These are phyloP conservation scores for Linderniella brevidens DNA, from an alignment of 257 asterid genomes.

Conservation along the genomic window DNA sequence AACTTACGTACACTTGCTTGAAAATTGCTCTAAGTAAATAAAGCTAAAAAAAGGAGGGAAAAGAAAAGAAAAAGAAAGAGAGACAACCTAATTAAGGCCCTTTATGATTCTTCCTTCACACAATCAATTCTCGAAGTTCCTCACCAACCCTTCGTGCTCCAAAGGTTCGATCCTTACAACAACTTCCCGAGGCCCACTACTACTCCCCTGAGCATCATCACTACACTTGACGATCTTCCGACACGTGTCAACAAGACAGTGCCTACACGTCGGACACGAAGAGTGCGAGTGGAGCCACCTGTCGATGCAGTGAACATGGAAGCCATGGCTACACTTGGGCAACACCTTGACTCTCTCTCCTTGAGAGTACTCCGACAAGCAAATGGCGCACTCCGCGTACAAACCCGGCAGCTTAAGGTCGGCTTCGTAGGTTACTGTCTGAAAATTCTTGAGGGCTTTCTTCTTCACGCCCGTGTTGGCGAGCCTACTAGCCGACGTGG, in stretches of 20 bases:
- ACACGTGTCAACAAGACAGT: constrained; percentile 27
- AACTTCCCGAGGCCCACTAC: constrained; percentile 9
- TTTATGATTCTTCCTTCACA: no score
- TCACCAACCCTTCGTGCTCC: constrained; percentile 28
- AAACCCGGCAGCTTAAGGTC: constrained; percentile 21
- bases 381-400: constrained; percentile 35
- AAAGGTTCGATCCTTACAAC: constrained; percentile 25
- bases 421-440: constrained; percentile 17
- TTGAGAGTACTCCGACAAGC: constrained; percentile 21
- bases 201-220: neutral
- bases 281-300: constrained; percentile 53
- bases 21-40: no score
- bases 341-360: constrained; percentile 36
- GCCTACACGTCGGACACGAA: constrained; percentile 45
- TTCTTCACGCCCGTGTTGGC: constrained; percentile 37
- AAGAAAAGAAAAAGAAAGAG: no score
- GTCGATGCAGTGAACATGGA: constrained; percentile 46
- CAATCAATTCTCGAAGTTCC: constrained; percentile 14
- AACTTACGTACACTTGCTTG: no score
- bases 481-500: constrained; percentile 10
- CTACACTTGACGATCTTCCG: constrained; percentile 22
- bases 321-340: constrained; percentile 46
- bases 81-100: no score
- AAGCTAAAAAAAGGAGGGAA: no score
- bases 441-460: constrained; percentile 35